These are phyloP conservation scores for Volvox reticuliferus DNA, from an alignment of 139 green algal genomes.

Conservation along the genomic window DNA sequence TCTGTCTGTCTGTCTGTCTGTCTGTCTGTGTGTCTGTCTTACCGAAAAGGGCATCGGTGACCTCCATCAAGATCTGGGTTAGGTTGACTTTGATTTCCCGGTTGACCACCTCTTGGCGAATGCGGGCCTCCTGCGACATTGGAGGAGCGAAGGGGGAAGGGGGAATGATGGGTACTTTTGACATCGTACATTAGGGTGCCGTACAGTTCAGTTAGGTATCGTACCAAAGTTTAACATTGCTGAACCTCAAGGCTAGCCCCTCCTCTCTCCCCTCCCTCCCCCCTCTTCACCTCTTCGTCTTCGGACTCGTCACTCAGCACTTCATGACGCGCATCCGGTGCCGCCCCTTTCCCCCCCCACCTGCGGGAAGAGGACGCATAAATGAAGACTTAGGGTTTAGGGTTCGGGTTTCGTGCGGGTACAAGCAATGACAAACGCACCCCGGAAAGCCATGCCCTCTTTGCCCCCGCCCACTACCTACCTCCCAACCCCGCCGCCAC, in stretches of 20 bases:
- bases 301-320: not conserved
- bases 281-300: not conserved
- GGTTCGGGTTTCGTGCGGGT: no score
- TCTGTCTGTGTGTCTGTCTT: no score
- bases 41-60: conserved; percentile 77
- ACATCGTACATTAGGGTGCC: not conserved
- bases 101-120: conserved; percentile 46
- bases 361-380: no score
- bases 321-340: not conserved
- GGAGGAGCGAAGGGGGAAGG: not conserved
- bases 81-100: conserved; percentile 66
- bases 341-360: not conserved
- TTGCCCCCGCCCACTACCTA: no score
- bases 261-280: not conserved
- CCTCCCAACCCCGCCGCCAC: not conserved
- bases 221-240: not conserved
- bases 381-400: no score
- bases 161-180: not conserved
- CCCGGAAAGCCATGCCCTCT: no score
- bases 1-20: no score
- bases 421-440: no score
- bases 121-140: not conserved
- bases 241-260: no score
- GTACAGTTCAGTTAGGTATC: not conserved
- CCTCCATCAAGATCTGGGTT: conserved; percentile 71